phyloP scores from a whole-genome alignment of 2,329 filamentous ascomycete species.

The Alternaria arborescens region DNA sequence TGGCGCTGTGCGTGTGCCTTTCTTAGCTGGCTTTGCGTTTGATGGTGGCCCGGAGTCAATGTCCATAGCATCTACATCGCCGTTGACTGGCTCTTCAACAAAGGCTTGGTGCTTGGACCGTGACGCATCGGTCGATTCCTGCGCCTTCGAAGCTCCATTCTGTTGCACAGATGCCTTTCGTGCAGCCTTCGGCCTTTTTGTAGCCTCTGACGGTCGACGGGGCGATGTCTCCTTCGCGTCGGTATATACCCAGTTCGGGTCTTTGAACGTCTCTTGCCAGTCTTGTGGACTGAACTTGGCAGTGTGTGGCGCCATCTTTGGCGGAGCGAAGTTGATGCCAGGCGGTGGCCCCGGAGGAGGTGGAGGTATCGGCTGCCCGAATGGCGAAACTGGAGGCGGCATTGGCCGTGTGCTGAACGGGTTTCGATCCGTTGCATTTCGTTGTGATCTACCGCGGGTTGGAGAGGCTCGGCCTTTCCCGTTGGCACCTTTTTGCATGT shows the following conservation, averaged over 20 bases:
- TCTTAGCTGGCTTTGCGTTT: constrained; percentile 18
- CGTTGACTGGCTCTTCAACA: constrained; percentile 37
- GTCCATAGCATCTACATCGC: constrained; percentile 57
- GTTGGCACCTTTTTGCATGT: constrained; percentile 33
- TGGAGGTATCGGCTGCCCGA: constrained; percentile 39
- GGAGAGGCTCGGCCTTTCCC: constrained; percentile 43
- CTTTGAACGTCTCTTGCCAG: constrained; percentile 57
- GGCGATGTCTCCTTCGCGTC: constrained; percentile 43
- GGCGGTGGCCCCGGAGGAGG: constrained; percentile 42
- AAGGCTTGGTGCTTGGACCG: constrained; percentile 44
- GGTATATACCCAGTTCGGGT: constrained; percentile 51
- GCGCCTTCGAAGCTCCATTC: constrained; percentile 40
- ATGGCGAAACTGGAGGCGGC: constrained; percentile 30
- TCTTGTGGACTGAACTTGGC: constrained; percentile 53
- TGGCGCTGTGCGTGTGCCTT: constrained; percentile 8
- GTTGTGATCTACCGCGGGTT: constrained; percentile 41
- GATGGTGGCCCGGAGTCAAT: constrained; percentile 53
- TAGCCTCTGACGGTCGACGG: constrained; percentile 38
- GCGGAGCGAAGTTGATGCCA: constrained; percentile 34
- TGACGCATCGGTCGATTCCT: constrained; percentile 37
- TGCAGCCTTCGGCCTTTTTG: constrained; percentile 37
- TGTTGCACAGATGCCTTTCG: constrained; percentile 45
- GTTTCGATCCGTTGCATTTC: constrained; percentile 30
- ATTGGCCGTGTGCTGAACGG: constrained; percentile 27
- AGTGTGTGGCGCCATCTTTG: constrained; percentile 33